Evolutionary conservation across 495 filamentous ascomycete species (phyloP).

Genomic region (Penicillium egyptiacum): DNA sequence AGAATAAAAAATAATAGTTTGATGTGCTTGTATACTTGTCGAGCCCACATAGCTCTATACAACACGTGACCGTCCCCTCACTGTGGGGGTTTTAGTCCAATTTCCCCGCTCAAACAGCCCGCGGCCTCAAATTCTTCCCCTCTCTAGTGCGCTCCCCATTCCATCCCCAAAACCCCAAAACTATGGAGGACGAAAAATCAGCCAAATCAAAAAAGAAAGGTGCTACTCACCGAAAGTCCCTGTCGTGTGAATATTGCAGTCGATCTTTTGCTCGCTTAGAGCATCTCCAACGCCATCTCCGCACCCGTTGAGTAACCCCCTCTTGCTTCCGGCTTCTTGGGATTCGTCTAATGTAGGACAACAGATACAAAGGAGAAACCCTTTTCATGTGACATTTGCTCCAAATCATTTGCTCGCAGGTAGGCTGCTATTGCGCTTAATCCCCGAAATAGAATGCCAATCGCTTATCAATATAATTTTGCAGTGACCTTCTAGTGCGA

Average conservation of each 20-base stretch:
- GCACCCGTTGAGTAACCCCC: conserved; percentile 54
- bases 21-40: background rate
- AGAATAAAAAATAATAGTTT: background rate
- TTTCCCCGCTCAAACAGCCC: conserved; percentile 32
- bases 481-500: conserved; percentile 67
- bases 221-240: conserved; percentile 45
- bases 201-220: conserved; percentile 49
- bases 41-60: background rate
- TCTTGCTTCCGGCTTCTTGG: conserved; percentile 15
- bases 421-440: conserved; percentile 22
- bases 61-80: conserved; percentile 41
- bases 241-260: conserved; percentile 52
- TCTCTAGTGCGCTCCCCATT: conserved; percentile 27
- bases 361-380: conserved; percentile 56
- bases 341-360: conserved; percentile 30
- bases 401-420: conserved; percentile 53
- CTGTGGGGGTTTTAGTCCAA: conserved; percentile 37
- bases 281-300: conserved; percentile 55
- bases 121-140: conserved; percentile 33
- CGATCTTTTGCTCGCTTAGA: conserved; percentile 52
- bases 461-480: conserved; percentile 29
- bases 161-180: conserved; percentile 33
- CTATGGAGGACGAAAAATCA: conserved; percentile 48
- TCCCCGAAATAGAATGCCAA: conserved; percentile 13
- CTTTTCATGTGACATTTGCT: conserved; percentile 55